Conservation (phyloP, 2,329 filamentous ascomycete genomes). For the Sclerotinia trifoliorum region DNA sequence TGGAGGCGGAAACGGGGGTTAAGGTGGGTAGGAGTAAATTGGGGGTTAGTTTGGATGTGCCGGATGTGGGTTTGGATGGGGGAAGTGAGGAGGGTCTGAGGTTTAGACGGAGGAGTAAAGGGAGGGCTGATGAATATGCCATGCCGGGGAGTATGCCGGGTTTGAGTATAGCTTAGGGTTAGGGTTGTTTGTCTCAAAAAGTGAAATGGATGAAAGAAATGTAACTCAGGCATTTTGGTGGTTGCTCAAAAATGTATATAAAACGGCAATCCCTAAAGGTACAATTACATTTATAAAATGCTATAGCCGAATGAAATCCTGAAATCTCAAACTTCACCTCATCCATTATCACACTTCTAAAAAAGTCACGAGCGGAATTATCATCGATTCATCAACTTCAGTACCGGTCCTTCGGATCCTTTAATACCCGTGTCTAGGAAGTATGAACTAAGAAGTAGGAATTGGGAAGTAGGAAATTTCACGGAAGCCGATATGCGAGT, state of each 20-base stretch:
- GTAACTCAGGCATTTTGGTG: not conserved
- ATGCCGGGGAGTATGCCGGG: constrained; percentile 43
- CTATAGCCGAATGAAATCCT: too few relatives aligned
- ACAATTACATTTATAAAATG: too few relatives aligned
- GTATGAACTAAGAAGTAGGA: too few relatives aligned
- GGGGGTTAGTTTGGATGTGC: constrained; percentile 41
- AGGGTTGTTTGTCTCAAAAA: not conserved
- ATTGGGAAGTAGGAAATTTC: too few relatives aligned
- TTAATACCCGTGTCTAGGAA: too few relatives aligned
- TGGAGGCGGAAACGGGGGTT: constrained; percentile 45
- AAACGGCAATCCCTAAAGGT: too few relatives aligned
- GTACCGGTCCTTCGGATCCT: too few relatives aligned
- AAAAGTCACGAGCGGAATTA: too few relatives aligned
- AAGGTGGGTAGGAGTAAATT: constrained; percentile 31
- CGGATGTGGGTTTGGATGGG: constrained; percentile 34
- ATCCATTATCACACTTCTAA: too few relatives aligned
- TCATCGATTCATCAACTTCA: too few relatives aligned
- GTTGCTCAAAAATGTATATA: not conserved
- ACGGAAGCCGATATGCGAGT: too few relatives aligned
- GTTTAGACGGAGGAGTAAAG: constrained; percentile 38
- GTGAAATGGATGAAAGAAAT: not conserved
- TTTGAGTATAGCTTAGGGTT: constrained; percentile 31
- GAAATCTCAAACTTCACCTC: too few relatives aligned
- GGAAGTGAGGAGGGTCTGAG: constrained; percentile 38
- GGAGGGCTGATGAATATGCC: constrained; percentile 40